Conservation (phyloP, 2,329 filamentous ascomycete genomes). For the Teratosphaeriaceae sp. region DNA sequence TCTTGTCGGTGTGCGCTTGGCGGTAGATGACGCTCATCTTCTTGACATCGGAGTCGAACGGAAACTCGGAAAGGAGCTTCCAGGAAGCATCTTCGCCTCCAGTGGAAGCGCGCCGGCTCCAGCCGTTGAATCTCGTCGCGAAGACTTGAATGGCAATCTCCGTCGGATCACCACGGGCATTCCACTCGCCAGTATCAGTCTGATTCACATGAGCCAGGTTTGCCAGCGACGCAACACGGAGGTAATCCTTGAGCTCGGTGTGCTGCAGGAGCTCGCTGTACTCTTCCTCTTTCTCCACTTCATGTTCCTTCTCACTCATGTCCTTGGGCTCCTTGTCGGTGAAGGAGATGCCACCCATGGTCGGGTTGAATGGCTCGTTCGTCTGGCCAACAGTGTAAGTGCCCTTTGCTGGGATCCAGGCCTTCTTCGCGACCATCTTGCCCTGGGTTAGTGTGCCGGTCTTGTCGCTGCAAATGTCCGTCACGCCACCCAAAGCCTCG, state of each 20-base stretch:
- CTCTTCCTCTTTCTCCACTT: slow-evolving; percentile 12
- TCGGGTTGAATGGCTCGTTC: slow-evolving; percentile 51
- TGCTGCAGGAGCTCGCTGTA: slow-evolving; percentile 33
- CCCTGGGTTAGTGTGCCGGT: slow-evolving; percentile 51
- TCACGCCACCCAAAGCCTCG: slow-evolving; percentile 58
- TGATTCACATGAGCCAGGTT: slow-evolving; percentile 33
- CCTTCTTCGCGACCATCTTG: slow-evolving; percentile 56
- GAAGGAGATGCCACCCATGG: slow-evolving; percentile 47
- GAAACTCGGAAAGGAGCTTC: slow-evolving; percentile 22
- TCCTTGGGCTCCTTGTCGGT: slow-evolving; percentile 15
- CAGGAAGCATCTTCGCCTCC: slow-evolving; percentile 17
- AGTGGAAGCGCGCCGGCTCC: slow-evolving; percentile 51
- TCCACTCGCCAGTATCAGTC: too few species aligned
- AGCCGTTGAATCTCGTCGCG: too few species aligned
- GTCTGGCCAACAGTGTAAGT: slow-evolving; percentile 53
- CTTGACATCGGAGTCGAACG: slow-evolving; percentile 30
- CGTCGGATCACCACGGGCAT: slow-evolving; percentile 58
- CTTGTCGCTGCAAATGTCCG: slow-evolving; percentile 64
- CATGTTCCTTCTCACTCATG: slow-evolving; percentile 11
- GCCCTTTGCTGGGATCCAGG: slow-evolving; percentile 52
- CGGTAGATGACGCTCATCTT: slow-evolving; percentile 28
- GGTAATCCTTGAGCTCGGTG: slow-evolving; percentile 45
- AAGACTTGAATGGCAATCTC: slow-evolving; percentile 71
- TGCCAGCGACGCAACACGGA: slow-evolving; percentile 50
- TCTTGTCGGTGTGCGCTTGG: slow-evolving; percentile 6